Base-by-base conservation (phyloP, 257 asterid species). In the Handroanthus guayacan region DNA sequence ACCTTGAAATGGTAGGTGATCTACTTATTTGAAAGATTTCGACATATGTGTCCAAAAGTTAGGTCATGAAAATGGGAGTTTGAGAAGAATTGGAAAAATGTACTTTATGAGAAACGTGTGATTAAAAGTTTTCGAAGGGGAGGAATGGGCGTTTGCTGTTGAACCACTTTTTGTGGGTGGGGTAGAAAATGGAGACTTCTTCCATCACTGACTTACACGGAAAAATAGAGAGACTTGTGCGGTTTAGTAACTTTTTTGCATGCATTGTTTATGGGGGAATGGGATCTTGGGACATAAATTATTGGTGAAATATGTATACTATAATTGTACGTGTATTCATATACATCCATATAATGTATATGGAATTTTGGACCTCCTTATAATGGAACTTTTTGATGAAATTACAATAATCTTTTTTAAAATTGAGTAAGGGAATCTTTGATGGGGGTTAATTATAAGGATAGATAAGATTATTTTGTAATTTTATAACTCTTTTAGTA, bases 81-180 rank as follows among this genome's bases (percentile, higher is more conserved):
- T 71, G 67, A 52, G 31, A 71, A 65, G 69, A n/a, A 78, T 61
- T 10, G 18, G 16, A 9, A 61, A 50, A 4, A 44, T 78, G 36
- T 45, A 17, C 17, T 71, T 6, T 56, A 43, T 16, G n/a, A 55
- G 78, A 72, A 74, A 80, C 77, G 80, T 69, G 80, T 80, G 80
- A 79, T 37, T 12, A 9, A 54, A 44, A 66, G 57, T 58, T 66
- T 67, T 10, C 5, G 31, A 60, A 39, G 17, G 38, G 47, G 58
- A 73, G 77, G 64, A 44, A 16, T 43, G 67, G 64, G 62, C 48
- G 69, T 69, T 69, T 54, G 80, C 58, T 44, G 84, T 67, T 80
- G 75, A 80, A 75, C 84, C 45, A 80, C 81, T 70, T 62, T 52
- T 36, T 54, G 9, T 54, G n/a, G 74, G 69, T 75, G 58, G 63